phyloP scores from a whole-genome alignment of 306 rosid species.

The Gynostemma pentaphyllum region DNA sequence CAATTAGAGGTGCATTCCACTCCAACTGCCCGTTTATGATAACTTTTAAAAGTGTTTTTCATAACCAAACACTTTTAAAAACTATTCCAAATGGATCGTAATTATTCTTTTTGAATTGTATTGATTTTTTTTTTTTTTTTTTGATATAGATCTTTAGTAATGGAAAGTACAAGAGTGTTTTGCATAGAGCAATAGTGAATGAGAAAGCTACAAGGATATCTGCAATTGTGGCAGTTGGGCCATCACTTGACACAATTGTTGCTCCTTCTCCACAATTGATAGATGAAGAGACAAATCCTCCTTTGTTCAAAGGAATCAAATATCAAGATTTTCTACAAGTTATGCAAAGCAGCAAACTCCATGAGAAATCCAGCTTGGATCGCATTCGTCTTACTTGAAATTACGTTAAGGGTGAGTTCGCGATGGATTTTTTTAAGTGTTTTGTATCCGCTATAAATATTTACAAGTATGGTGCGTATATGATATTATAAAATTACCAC shows the following conservation, averaged over 20 bases:
- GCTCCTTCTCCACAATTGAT: slow-evolving; percentile 25
- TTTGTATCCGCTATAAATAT: too few relatives aligned
- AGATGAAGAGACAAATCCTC: slow-evolving; percentile 1
- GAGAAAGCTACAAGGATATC: slow-evolving; percentile 32
- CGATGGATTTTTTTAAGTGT: too few relatives aligned
- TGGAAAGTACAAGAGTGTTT: slow-evolving; percentile 50
- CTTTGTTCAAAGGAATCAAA: slow-evolving; percentile 21
- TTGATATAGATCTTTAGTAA: slow-evolving; percentile 33
- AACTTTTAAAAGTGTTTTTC: too few relatives aligned
- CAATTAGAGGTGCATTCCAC: slow-evolving; percentile 43
- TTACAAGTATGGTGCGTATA: too few relatives aligned
- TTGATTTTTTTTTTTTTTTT: background rate
- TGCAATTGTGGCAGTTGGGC: slow-evolving; percentile 36
- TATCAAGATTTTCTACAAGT: slow-evolving; percentile 31
- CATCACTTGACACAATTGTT: slow-evolving; percentile 24
- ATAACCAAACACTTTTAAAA: too few relatives aligned
- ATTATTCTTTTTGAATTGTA: background rate
- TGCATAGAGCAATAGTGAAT: slow-evolving; percentile 48
- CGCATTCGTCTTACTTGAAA: slow-evolving; percentile 19
- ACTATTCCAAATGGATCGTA: too few relatives aligned
- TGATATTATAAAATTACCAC: too few relatives aligned
- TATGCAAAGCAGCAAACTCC: slow-evolving; percentile 24
- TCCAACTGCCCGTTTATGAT: too few relatives aligned
- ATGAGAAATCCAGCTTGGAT: slow-evolving; percentile 30
- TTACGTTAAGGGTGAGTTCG: too few relatives aligned